phyloP scores from a whole-genome alignment of 371 early-diverging fungal genomes.

The Amoeboaphelidium protococcarum region DNA sequence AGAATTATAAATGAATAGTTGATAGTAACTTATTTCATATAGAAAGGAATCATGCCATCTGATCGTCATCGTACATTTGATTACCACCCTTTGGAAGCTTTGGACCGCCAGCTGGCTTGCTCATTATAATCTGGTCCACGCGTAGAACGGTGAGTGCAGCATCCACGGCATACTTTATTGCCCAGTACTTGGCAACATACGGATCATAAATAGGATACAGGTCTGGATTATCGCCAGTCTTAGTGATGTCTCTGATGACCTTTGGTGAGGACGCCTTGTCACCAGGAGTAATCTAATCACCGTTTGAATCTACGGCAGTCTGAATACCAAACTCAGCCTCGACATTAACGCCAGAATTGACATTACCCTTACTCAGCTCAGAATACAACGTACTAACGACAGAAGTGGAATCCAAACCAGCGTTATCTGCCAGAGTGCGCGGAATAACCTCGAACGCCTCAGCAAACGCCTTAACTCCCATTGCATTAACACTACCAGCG shows the following conservation, averaged over 20 bases:
- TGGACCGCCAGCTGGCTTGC: constrained; percentile 49
- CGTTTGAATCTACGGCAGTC: not conserved
- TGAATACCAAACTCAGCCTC: not conserved
- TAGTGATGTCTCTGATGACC: no score
- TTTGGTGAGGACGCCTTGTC: no score
- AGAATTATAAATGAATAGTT: no score
- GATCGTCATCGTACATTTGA: not conserved
- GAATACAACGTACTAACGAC: constrained; percentile 74
- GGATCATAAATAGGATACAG: constrained; percentile 22
- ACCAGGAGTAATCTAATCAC: no score
- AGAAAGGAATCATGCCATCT: no score
- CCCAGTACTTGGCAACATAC: constrained; percentile 52
- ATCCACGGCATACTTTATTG: constrained; percentile 63
- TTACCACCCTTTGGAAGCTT: not conserved
- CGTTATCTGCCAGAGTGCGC: constrained; percentile 82
- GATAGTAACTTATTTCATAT: no score
- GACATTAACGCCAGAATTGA: constrained; percentile 46
- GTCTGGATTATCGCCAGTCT: no score
- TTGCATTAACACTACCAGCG: no score
- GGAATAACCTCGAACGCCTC: constrained; percentile 88
- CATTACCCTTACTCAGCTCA: constrained; percentile 56
- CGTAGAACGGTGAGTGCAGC: constrained; percentile 80
- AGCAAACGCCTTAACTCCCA: constrained; percentile 55
- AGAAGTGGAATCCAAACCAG: constrained; percentile 81
- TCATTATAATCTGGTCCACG: constrained; percentile 96